Evolutionary conservation across 2,329 filamentous ascomycete genomes (phyloP).

Genomic region (Beauveria sp.): DNA sequence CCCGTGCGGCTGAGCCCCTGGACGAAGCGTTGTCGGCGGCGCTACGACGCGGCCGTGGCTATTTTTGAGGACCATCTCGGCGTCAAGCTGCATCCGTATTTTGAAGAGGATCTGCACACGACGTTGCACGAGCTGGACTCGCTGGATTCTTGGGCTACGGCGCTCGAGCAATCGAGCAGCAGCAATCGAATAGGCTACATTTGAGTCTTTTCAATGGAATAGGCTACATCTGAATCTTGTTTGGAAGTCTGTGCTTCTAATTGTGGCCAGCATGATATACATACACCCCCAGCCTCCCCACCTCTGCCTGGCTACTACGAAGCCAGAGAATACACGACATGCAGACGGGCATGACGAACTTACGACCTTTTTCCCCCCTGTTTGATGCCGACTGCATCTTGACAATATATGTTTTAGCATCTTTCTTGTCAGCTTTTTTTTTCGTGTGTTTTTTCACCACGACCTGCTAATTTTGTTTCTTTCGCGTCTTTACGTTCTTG

Average conservation of each 20-base stretch:
- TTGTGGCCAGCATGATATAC: background rate
- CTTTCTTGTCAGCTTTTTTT: background rate
- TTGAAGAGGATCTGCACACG: slow-evolving; percentile 37
- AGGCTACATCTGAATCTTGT: background rate
- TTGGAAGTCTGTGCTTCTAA: background rate
- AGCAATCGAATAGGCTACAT: slow-evolving; percentile 1
- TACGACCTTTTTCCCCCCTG: background rate
- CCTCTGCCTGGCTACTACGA: background rate
- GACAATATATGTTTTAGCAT: background rate
- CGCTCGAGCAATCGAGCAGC: slow-evolving; percentile 5
- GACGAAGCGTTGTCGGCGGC: slow-evolving; percentile 34
- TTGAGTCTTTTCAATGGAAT: background rate
- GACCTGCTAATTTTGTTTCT: background rate
- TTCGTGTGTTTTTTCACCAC: background rate
- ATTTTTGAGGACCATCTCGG: slow-evolving; percentile 32
- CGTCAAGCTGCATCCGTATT: slow-evolving; percentile 32
- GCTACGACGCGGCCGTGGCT: slow-evolving; percentile 30
- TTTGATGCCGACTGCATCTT: background rate
- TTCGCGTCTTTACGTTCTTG: no score
- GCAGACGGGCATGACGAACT: background rate
- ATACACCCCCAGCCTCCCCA: background rate
- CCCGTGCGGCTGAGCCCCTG: slow-evolving; percentile 36
- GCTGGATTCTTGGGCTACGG: slow-evolving; percentile 29
- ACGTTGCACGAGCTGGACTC: slow-evolving; percentile 30
- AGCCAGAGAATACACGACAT: background rate